Evolutionary conservation across 164 flowering plant species (phyloP).

Genomic region (Macadamia tetraphylla): DNA sequence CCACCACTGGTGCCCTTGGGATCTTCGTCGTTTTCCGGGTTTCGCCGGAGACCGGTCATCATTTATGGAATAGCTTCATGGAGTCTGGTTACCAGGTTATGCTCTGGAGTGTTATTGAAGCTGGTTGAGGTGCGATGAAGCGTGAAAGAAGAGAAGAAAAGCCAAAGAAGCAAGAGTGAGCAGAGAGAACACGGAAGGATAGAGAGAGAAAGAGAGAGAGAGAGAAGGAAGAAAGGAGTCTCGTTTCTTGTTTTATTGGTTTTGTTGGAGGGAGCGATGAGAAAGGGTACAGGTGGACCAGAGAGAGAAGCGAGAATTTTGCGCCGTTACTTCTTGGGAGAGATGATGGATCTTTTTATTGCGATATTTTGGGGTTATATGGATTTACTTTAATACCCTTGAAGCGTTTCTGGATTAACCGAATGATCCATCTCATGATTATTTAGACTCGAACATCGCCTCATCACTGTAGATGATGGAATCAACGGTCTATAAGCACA

Average conservation of each 20-base stretch:
- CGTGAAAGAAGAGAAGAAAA: not conserved
- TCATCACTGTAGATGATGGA: too few species aligned
- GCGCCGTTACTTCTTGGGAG: not conserved
- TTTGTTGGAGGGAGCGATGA: not conserved
- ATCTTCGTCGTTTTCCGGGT: constrained; percentile 22
- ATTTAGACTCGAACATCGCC: too few species aligned
- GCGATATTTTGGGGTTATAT: not conserved
- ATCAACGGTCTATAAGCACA: too few species aligned
- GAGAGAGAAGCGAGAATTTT: not conserved
- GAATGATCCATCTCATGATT: not conserved
- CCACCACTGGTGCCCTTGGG: constrained; percentile 23
- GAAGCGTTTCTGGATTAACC: not conserved
- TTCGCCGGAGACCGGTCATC: constrained; percentile 36
- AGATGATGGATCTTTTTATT: constrained; percentile 5
- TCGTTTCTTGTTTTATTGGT: not conserved
- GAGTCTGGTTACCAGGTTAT: constrained; percentile 5
- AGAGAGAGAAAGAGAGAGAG: not conserved
- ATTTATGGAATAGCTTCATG: constrained; percentile 8
- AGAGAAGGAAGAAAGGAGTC: not conserved
- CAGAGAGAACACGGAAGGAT: not conserved
- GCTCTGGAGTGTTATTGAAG: not conserved
- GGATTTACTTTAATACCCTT: too few species aligned
- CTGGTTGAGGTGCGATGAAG: constrained; percentile 2
- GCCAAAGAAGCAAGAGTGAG: not conserved
- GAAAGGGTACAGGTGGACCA: not conserved